Evolutionary conservation across 2,329 filamentous ascomycete genomes (phyloP).

Genomic region (Neofusicoccum sp.): DNA sequence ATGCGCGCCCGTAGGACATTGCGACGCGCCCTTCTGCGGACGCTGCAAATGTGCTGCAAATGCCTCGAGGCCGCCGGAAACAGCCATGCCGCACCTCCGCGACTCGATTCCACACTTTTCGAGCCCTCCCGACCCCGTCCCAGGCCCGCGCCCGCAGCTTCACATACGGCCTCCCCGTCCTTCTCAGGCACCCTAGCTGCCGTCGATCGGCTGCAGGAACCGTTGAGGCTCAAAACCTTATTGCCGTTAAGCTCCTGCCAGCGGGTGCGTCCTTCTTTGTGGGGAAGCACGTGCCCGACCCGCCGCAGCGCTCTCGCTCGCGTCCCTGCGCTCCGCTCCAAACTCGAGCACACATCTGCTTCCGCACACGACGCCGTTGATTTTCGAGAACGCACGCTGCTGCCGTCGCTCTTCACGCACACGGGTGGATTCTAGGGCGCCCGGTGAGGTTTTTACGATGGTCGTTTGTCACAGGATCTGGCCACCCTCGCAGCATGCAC

Average conservation of each 20-base stretch:
- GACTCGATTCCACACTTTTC: conserved; percentile 11
- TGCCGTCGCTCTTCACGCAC: background rate
- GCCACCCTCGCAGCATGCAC: background rate
- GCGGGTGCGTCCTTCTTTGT: conserved; percentile 18
- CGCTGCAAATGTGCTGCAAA: background rate
- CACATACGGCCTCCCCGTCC: conserved; percentile 6
- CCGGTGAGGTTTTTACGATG: no score
- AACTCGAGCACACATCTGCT: background rate
- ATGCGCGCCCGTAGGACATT: conserved; percentile 8
- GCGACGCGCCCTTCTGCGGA: conserved; percentile 11
- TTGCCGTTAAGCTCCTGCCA: conserved; percentile 20
- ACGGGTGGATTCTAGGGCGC: background rate
- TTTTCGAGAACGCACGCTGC: background rate
- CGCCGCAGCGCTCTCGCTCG: conserved; percentile 16
- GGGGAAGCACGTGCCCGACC: conserved; percentile 21
- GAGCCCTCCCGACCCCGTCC: background rate
- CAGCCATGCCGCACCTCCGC: conserved; percentile 10
- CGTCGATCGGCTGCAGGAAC: conserved; percentile 25
- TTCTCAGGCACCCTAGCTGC: conserved; percentile 20
- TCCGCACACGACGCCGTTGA: background rate
- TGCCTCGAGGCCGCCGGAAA: background rate
- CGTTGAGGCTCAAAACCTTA: conserved; percentile 22
- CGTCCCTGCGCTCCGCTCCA: conserved; percentile 12
- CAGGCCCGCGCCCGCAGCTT: background rate
- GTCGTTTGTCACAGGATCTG: background rate